Evolutionary conservation across 2,329 filamentous ascomycete genomes (phyloP).

Genomic region (Aspergillus niger): DNA sequence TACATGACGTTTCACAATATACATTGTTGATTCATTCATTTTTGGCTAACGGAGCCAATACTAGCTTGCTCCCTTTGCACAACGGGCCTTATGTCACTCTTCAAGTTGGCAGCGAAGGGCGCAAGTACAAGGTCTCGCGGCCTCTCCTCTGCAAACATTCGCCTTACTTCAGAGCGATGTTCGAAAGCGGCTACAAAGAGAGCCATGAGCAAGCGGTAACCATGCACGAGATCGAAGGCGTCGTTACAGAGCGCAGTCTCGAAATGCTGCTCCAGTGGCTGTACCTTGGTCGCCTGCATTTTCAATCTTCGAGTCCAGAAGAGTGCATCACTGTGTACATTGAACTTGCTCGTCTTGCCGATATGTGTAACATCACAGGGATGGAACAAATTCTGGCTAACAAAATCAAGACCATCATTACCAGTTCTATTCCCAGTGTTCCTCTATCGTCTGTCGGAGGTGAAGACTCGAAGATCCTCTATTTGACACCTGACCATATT

Average conservation of each 20-base stretch:
- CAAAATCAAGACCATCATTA: neutral
- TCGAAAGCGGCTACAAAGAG: conserved; percentile 15
- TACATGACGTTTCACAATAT: no score
- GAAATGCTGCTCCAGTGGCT: conserved; percentile 20
- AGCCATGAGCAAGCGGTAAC: conserved; percentile 5
- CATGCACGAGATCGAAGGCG: conserved; percentile 14
- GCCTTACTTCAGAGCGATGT: conserved; percentile 17
- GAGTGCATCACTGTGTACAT: conserved; percentile 14
- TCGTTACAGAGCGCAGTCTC: conserved; percentile 14
- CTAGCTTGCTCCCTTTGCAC: conserved; percentile 7
- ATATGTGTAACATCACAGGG: conserved; percentile 13
- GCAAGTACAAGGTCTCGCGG: conserved; percentile 12
- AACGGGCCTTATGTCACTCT: conserved; percentile 16
- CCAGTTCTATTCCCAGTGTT: neutral
- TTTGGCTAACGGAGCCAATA: no score
- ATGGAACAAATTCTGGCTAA: neutral
- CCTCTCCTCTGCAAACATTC: conserved; percentile 14
- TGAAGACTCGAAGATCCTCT: neutral
- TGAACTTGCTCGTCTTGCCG: conserved; percentile 17
- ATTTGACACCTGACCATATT: neutral
- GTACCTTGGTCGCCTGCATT: conserved; percentile 9
- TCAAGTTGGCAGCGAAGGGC: neutral
- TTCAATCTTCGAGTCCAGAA: neutral
- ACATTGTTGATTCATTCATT: no score
- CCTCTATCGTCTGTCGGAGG: neutral